phyloP scores from a whole-genome alignment of 1,284 basidiomycete species.

The Chalciporus sp. region DNA sequence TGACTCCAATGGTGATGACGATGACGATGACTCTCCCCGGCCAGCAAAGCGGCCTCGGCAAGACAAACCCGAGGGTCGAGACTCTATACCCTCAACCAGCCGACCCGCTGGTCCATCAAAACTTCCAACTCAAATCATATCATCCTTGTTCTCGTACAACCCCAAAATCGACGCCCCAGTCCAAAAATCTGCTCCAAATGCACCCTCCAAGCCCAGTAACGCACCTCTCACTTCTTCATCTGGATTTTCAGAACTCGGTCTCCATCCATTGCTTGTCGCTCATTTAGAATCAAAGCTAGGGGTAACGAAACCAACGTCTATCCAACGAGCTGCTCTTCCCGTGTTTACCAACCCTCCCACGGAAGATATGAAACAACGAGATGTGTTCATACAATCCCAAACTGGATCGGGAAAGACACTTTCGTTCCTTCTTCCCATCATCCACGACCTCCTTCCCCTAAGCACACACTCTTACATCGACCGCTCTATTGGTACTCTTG shows the following conservation, averaged over 20 bases:
- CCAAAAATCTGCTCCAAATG: constrained; percentile 30
- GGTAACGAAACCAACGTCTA: constrained; percentile 87
- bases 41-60: constrained; percentile 55
- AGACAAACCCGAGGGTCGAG: constrained; percentile 29
- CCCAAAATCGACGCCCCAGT: constrained; percentile 59
- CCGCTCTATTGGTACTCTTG: constrained; percentile 87
- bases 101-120: constrained; percentile 33
- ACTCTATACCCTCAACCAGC: constrained; percentile 15
- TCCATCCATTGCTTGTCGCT: constrained; percentile 80
- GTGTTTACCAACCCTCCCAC: constrained; percentile 58
- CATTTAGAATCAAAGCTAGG: constrained; percentile 85
- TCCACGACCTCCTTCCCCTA: constrained; percentile 92
- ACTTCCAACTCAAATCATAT: constrained; percentile 75
- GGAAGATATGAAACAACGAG: constrained; percentile 52
- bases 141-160: constrained; percentile 88
- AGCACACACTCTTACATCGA: constrained; percentile 89
- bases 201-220: constrained; percentile 69
- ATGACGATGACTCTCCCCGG: constrained; percentile 30
- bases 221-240: constrained; percentile 78
- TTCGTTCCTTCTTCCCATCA: constrained; percentile 92
- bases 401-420: constrained; percentile 98
- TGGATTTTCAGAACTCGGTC: constrained; percentile 73
- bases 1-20: constrained; percentile 15
- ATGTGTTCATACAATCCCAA: constrained; percentile 96
- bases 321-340: constrained; percentile 84